Base-by-base conservation (phyloP, 1,284 basidiomycete species). In the Rhodotorula mucilaginosa region DNA sequence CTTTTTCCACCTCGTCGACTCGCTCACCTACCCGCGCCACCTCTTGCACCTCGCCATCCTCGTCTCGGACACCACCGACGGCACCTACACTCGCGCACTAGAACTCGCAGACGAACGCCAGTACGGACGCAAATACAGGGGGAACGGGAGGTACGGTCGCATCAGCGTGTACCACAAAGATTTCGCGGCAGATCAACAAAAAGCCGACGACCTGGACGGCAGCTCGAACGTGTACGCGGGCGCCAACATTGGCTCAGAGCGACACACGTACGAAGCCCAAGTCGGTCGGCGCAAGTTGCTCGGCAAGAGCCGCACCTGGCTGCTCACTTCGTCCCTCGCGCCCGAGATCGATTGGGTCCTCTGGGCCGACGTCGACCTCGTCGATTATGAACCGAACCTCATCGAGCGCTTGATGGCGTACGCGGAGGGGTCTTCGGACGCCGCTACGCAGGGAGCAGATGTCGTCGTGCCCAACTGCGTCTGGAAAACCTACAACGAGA, bases 401-500 rank as follows among this genome's bases (percentile, higher is more conserved):
- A 12, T 74, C 13, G 60, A 74, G 52, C 58, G 51, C 8, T 13
- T 74, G 34, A 10, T 74, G n/a, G 64, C 23, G 29, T 61, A 49
- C 12, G 61, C 31, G 10, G 39, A 34, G 8, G 61, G 44, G 19
- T 23, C 51, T 13, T 52, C 51, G 5, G 62, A 64, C 21, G 46
- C 12, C 13, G 44, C 23, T 26, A 57, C 15, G 4, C 19, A 19
- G 7, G 63, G 58, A 1, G 71, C 61, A 7, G 72, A 74, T 48
- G 72, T 74, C 3, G 70, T 74, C 18, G 72, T 72, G 29, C 72
- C 72, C 18, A 74, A 74, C 56, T 74, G 72, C 64, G 63, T 69
- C 16, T 74, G 72, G 72, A 74, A 72, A 61, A 74, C 72, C 26
- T 74, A 74, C 56, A 74, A 74, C 62, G 72, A 74, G 61, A 65